These are phyloP conservation scores for Cryptosporidium ryanae DNA, from an alignment of 169 alveolate genomes.

Conservation along the genomic window DNA sequence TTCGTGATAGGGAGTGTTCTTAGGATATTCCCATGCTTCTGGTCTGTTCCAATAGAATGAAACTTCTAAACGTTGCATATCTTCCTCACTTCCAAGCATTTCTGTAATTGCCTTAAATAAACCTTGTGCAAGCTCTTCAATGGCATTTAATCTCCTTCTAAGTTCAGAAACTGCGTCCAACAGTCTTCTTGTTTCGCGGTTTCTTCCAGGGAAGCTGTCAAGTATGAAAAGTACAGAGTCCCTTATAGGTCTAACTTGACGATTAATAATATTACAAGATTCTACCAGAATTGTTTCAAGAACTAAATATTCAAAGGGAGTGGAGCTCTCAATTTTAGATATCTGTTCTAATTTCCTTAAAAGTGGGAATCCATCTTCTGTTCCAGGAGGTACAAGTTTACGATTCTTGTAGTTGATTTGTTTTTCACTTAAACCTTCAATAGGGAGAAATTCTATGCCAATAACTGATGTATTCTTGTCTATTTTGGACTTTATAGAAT, in stretches of 20 bases:
- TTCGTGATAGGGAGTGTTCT: slow-evolving; percentile 70
- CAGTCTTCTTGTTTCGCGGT: slow-evolving; percentile 64
- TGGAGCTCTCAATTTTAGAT: slow-evolving; percentile 40
- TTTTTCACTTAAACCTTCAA: slow-evolving; percentile 51
- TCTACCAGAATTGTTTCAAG: slow-evolving; percentile 68
- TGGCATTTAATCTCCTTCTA: slow-evolving; percentile 70
- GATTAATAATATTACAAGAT: slow-evolving; percentile 61
- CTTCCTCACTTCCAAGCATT: slow-evolving; percentile 73
- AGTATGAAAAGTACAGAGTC: slow-evolving; percentile 63
- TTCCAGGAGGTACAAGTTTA: slow-evolving; percentile 64
- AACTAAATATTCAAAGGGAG: slow-evolving; percentile 72
- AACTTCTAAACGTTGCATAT: slow-evolving; percentile 62
- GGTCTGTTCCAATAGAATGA: slow-evolving; percentile 74
- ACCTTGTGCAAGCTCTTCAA: slow-evolving; percentile 73
- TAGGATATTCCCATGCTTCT: slow-evolving; percentile 73
- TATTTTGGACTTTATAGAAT: not conserved
- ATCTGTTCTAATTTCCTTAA: slow-evolving; percentile 65
- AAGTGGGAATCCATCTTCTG: slow-evolving; percentile 66
- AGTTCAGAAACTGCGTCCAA: slow-evolving; percentile 70
- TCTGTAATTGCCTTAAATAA: slow-evolving; percentile 72
- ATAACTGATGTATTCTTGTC: not conserved
- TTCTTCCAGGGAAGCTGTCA: slow-evolving; percentile 71
- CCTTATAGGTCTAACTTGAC: slow-evolving; percentile 72
- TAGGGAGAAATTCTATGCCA: slow-evolving; percentile 65
- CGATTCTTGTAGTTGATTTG: slow-evolving; percentile 17